phyloP scores from a whole-genome alignment of 148 eudicot genomes.

The Vaccinium corymbosum region DNA sequence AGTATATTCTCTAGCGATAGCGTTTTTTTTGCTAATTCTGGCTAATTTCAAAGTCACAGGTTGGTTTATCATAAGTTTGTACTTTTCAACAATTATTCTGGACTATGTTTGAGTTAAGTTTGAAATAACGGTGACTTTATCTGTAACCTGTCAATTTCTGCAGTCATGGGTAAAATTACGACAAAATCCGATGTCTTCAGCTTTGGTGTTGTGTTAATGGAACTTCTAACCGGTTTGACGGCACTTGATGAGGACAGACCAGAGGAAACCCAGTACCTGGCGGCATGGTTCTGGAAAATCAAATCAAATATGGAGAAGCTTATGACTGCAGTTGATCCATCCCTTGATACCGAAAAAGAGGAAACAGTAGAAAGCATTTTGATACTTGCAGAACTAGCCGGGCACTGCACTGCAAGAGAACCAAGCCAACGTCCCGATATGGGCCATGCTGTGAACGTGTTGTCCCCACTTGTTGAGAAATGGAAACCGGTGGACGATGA shows the following conservation, averaged over 20 bases:
- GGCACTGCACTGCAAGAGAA: conserved; percentile 93
- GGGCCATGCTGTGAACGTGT: conserved; percentile 85
- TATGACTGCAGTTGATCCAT: conserved; percentile 60
- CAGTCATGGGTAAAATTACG: conserved; percentile 95
- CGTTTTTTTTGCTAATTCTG: neutral
- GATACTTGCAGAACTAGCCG: conserved; percentile 69
- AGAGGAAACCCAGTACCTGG: conserved; percentile 89
- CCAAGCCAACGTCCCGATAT: conserved; percentile 88
- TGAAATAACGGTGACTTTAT: neutral
- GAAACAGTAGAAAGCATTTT: conserved; percentile 61
- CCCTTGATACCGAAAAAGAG: conserved; percentile 47
- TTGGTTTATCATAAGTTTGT: neutral
- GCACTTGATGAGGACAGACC: conserved; percentile 84
- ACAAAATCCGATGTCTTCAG: conserved; percentile 91
- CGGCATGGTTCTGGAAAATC: conserved; percentile 84
- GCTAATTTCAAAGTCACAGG: neutral
- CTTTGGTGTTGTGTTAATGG: conserved; percentile 91
- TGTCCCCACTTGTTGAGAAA: conserved; percentile 80
- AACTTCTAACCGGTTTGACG: conserved; percentile 77
- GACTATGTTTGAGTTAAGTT: neutral
- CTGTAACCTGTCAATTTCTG: conserved; percentile 11
- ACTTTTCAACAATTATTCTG: neutral
- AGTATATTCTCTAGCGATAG: neutral
- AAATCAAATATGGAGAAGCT: conserved; percentile 68
- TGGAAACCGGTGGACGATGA: conserved; percentile 87